A percentile compares a stretch with the other conserved stretches of the same genome.
Conservation (phyloP, 1,284 basidiomycete genomes). For the Ustilago trichophora region DNA sequence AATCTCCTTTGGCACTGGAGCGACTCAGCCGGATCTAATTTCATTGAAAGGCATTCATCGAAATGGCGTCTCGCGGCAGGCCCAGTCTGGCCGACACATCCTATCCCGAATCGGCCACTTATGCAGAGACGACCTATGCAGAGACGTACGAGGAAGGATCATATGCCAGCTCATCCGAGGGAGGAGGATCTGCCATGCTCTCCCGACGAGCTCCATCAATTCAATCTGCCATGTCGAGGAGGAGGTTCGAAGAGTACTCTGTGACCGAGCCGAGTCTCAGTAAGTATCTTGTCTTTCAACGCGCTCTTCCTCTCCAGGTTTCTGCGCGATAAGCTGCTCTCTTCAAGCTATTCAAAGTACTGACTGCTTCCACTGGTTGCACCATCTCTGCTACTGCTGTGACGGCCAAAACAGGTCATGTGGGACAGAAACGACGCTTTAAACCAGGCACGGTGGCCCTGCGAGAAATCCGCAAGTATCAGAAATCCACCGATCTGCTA, state of each 20-base stretch:
- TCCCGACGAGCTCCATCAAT: conserved; percentile 41
- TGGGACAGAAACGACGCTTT: conserved; percentile 49
- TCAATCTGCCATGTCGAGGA: conserved; percentile 28
- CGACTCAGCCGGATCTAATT: no score
- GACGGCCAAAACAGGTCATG: conserved; percentile 21
- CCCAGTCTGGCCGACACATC: conserved; percentile 33
- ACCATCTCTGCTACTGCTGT: not conserved
- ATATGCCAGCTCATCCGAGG: conserved; percentile 46
- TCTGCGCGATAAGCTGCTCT: no score
- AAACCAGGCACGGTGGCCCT: conserved; percentile 65
- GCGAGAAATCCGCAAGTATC: conserved; percentile 64
- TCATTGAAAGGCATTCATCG: not conserved
- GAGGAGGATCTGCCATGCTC: conserved; percentile 45
- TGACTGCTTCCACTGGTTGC: no score
- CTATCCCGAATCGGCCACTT: conserved; percentile 31
- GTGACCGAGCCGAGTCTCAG: conserved; percentile 43
- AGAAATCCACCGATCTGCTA: conserved; percentile 64
- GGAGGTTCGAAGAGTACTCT: conserved; percentile 39
- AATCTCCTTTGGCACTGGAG: no score
- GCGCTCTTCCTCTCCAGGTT: no score
- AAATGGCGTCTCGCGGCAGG: conserved; percentile 23
- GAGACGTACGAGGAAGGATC: conserved; percentile 39
- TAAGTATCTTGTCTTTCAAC: conserved; percentile 18
- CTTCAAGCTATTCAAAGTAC: no score
- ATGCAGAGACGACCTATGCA: conserved; percentile 40